phyloP scores from a whole-genome alignment of 257 asterid genomes.

The Solanum etuberosum region DNA sequence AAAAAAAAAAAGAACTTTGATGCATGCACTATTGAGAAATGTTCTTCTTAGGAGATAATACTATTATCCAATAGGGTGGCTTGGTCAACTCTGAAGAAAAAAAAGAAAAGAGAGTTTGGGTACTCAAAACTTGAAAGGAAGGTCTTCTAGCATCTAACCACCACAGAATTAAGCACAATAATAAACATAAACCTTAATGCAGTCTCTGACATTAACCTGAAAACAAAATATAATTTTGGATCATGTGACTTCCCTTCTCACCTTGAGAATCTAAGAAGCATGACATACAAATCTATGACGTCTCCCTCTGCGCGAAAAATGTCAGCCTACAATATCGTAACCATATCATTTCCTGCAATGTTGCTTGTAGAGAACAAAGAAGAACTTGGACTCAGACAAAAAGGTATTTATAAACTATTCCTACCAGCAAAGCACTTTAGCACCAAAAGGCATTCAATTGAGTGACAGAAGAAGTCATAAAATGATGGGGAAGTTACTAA shows the following conservation, averaged over 20 bases:
- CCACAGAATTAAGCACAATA: neutral
- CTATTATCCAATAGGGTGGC: neutral
- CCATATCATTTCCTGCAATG: conserved; percentile 9
- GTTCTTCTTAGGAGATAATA: neutral
- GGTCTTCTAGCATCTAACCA: neutral
- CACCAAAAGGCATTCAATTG: neutral
- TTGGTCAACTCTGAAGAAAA: neutral
- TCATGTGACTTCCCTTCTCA: conserved; percentile 25
- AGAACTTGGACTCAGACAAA: neutral
- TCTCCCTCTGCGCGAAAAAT: conserved; percentile 80
- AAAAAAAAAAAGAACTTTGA: too few species aligned
- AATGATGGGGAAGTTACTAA: neutral
- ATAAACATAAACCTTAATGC: neutral
- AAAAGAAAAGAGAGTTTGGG: neutral
- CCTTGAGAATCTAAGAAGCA: conserved; percentile 95
- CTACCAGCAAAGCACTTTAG: neutral
- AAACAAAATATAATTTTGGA: neutral
- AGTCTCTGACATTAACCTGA: neutral
- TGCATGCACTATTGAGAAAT: too few species aligned
- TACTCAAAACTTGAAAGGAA: neutral
- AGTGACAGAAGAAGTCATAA: neutral
- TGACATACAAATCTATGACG: conserved; percentile 70
- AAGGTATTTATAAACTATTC: neutral
- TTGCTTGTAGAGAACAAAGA: neutral
- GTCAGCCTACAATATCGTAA: conserved; percentile 53